These are phyloP conservation scores for Darksidea phi DNA, from an alignment of 495 filamentous ascomycete genomes.

Conservation along the genomic window DNA sequence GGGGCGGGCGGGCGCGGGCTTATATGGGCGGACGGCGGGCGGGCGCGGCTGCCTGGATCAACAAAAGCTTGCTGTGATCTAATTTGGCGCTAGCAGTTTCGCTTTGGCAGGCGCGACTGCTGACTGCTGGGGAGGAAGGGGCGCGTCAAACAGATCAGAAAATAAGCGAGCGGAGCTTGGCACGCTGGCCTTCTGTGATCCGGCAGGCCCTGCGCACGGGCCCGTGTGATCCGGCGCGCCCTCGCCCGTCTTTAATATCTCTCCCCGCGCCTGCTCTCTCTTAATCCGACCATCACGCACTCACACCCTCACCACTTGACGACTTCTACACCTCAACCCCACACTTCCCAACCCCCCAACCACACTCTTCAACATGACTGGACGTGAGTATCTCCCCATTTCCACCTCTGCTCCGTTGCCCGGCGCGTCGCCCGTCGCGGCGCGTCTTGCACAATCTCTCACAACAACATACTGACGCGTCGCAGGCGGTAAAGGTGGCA, in stretches of 20 bases:
- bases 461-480: constrained; percentile 32
- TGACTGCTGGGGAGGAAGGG: constrained; percentile 16
- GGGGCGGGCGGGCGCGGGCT: constrained; percentile 27
- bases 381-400: constrained; percentile 69
- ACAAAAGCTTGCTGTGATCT: constrained; percentile 23
- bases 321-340: constrained; percentile 15
- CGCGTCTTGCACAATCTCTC: constrained; percentile 4
- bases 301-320: constrained; percentile 4
- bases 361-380: constrained; percentile 69
- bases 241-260: constrained; percentile 8
- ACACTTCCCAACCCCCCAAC: constrained; percentile 32
- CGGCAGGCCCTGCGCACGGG: neutral
- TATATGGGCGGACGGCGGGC: constrained; percentile 32
- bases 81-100: constrained; percentile 23
- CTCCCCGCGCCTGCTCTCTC: neutral
- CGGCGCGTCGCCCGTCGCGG: neutral
- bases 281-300: constrained; percentile 2
- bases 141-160: constrained; percentile 10
- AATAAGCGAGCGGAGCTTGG: neutral
- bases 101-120: constrained; percentile 17
- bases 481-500: constrained; percentile 52
- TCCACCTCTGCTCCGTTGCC: constrained; percentile 3
- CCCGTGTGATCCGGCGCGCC: constrained; percentile 11
- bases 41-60: constrained; percentile 23
- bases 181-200: neutral